Percentiles rank a stretch among this genome's conserved stretches.
Conservation (phyloP, 176 grass and related monocot species). For the Paspalum vaginatum region DNA sequence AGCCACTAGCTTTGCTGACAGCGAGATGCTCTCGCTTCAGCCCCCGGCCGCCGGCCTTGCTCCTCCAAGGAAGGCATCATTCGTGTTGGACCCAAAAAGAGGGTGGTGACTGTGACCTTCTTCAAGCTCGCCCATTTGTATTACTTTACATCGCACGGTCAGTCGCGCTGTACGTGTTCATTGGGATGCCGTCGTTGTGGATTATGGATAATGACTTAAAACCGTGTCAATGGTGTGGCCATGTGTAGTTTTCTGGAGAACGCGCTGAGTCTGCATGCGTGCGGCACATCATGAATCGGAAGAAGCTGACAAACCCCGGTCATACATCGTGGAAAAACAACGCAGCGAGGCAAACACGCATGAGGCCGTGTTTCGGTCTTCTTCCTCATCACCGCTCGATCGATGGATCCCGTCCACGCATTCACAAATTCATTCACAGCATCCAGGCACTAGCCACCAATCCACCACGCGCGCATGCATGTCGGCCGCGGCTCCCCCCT, state of each 20-base stretch:
- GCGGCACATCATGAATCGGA: neutral
- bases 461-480: too few relatives aligned
- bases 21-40: conserved; percentile 12
- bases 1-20: conserved; percentile 28
- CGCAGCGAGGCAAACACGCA: too few relatives aligned
- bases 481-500: too few relatives aligned
- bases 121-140: neutral
- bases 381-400: too few relatives aligned
- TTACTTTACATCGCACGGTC: conserved; percentile 2
- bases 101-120: conserved; percentile 1
- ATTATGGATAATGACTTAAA: too few relatives aligned
- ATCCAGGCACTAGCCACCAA: too few relatives aligned
- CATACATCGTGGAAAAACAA: neutral
- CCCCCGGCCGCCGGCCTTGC: neutral
- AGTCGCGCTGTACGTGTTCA: too few relatives aligned
- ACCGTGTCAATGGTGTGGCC: too few relatives aligned
- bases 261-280: neutral
- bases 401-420: too few relatives aligned
- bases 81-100: neutral
- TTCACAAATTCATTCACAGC: too few relatives aligned
- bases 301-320: conserved; percentile 10
- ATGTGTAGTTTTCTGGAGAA: neutral
- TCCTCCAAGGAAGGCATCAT: conserved; percentile 7
- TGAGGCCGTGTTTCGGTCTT: too few relatives aligned
- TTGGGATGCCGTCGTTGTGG: too few relatives aligned